These are phyloP conservation scores for Penicillium sp. DNA, from an alignment of 2,329 filamentous ascomycete species.

Conservation along the genomic window DNA sequence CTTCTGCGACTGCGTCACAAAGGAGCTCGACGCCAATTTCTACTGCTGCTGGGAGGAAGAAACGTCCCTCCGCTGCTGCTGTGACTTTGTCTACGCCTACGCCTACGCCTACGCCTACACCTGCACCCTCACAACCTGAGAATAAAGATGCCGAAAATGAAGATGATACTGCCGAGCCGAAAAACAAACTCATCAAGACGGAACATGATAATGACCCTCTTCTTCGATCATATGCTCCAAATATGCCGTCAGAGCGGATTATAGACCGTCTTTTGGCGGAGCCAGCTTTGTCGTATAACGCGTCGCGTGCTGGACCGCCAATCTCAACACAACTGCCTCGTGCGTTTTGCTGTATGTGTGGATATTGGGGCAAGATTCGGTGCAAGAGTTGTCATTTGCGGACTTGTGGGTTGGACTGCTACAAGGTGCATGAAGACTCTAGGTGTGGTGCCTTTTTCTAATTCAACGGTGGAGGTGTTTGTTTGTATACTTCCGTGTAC, in stretches of 20 bases:
- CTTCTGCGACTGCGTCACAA: slow-evolving; percentile 18
- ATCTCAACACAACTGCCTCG: slow-evolving; percentile 40
- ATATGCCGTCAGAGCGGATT: slow-evolving; percentile 49
- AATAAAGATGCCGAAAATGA: slow-evolving; percentile 21
- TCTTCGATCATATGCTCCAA: slow-evolving; percentile 47
- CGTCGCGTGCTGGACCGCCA: slow-evolving; percentile 46
- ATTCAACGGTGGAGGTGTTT: not conserved
- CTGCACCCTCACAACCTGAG: slow-evolving; percentile 13
- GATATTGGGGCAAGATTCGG: slow-evolving; percentile 55
- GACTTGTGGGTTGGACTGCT: slow-evolving; percentile 54
- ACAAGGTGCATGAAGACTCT: slow-evolving; percentile 52
- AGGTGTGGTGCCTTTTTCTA: slow-evolving; percentile 50
- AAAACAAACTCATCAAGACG: slow-evolving; percentile 38
- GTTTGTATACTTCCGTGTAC: slow-evolving; percentile 17
- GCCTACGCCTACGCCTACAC: slow-evolving; percentile 18
- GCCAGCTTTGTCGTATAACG: slow-evolving; percentile 53
- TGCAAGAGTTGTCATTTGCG: slow-evolving; percentile 53
- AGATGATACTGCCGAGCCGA: slow-evolving; percentile 17
- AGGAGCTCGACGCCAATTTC: slow-evolving; percentile 36
- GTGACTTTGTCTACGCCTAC: slow-evolving; percentile 17
- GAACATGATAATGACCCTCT: slow-evolving; percentile 48
- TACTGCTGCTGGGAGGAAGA: slow-evolving; percentile 21
- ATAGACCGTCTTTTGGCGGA: slow-evolving; percentile 52
- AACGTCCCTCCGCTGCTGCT: slow-evolving; percentile 21
- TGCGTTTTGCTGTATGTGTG: slow-evolving; percentile 54